Conservation (phyloP, 78 protist genomes). For the Dictyostelium citrinum region DNA sequence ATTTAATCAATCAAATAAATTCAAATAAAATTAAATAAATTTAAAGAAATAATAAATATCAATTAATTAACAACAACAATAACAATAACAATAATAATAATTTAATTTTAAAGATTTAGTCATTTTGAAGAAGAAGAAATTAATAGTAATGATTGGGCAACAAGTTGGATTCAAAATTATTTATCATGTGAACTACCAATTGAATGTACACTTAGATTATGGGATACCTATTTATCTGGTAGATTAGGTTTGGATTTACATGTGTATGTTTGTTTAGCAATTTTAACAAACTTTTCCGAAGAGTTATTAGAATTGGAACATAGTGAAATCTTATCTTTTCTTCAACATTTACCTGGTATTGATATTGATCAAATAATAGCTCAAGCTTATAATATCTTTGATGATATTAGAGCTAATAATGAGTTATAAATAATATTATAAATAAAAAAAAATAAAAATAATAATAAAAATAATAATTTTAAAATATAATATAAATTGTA, state of each 20-base stretch:
- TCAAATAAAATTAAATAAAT: too few relatives aligned
- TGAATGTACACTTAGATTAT: constrained; percentile 75
- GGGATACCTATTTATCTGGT: constrained; percentile 84
- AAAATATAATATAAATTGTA: too few relatives aligned
- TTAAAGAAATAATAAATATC: too few relatives aligned
- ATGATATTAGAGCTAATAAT: constrained; percentile 76
- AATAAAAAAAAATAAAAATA: background rate
- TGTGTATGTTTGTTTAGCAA: constrained; percentile 73
- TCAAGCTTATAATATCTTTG: constrained; percentile 73
- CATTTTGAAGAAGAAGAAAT: constrained; percentile 85
- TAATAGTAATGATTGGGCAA: constrained; percentile 81
- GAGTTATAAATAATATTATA: constrained; percentile 46
- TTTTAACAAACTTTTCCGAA: constrained; percentile 65
- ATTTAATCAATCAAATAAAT: background rate
- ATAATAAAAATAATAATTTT: background rate
- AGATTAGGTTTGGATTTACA: constrained; percentile 65
- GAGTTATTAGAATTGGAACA: constrained; percentile 77
- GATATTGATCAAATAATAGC: constrained; percentile 84
- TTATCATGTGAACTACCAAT: constrained; percentile 72
- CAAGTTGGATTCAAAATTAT: constrained; percentile 66
- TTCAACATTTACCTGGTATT: constrained; percentile 77
- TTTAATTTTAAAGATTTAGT: constrained; percentile 27
- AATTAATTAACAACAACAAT: too few relatives aligned
- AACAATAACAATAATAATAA: background rate
- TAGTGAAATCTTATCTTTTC: constrained; percentile 66